These are phyloP conservation scores for Lachnellula willkommii DNA, from an alignment of 2,329 filamentous ascomycete species.

Conservation along the genomic window DNA sequence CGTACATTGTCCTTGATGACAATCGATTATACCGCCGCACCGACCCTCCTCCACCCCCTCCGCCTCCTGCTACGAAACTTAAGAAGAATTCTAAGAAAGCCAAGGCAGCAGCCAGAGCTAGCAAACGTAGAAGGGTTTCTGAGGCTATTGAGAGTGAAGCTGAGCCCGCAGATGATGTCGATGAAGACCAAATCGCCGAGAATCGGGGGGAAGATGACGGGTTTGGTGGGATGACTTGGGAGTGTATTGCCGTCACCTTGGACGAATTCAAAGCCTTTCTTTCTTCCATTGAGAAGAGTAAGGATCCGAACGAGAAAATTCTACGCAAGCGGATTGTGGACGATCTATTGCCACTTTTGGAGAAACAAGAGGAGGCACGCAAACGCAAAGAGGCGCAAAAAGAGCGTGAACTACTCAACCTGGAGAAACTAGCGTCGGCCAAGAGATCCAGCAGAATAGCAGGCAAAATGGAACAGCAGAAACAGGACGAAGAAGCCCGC, in stretches of 20 bases:
- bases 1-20: slow-evolving; percentile 88
- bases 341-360: slow-evolving; percentile 77
- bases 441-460: slow-evolving; percentile 91
- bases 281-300: slow-evolving; percentile 64
- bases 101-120: slow-evolving; percentile 58
- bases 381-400: slow-evolving; percentile 64
- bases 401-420: slow-evolving; percentile 72
- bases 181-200: slow-evolving; percentile 37
- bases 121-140: slow-evolving; percentile 64
- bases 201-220: slow-evolving; percentile 51
- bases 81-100: slow-evolving; percentile 62
- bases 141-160: slow-evolving; percentile 36
- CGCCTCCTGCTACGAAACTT: slow-evolving; percentile 51
- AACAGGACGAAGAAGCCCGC: slow-evolving; percentile 62
- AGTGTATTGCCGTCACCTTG: slow-evolving; percentile 79
- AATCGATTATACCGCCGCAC: slow-evolving; percentile 85
- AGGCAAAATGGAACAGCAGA: slow-evolving; percentile 71
- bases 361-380: slow-evolving; percentile 69
- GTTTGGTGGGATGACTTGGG: slow-evolving; percentile 77
- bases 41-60: slow-evolving; percentile 61
- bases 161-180: slow-evolving; percentile 36
- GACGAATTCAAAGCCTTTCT: slow-evolving; percentile 71
- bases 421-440: slow-evolving; percentile 85
- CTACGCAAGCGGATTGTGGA: slow-evolving; percentile 66
- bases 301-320: slow-evolving; percentile 79